Base-by-base conservation (phyloP, 768 basidiomycete genomes). In the Xerocomus spinulosus region DNA sequence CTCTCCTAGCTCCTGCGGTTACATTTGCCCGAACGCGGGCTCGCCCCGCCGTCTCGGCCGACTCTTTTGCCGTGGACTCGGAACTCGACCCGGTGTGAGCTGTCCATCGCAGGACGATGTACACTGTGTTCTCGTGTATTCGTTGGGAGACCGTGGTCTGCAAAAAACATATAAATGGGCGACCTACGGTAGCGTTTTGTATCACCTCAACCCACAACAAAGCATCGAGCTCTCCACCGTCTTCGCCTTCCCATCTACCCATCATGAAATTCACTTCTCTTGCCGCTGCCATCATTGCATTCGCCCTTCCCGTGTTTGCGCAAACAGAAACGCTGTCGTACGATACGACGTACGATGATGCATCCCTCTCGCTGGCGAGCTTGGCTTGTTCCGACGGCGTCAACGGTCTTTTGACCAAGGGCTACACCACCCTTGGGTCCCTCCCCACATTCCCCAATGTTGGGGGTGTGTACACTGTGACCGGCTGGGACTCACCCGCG, bases 341-440 rank as follows among this genome's bases (percentile, higher is more conserved):
- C 39, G 67, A 71, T 53, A 54, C 28, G 9, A 53, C 42, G 20
- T 72, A 68, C 46, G 70, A 67, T 49, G 41, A 64, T 3, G 5
- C 57, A 17, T 28, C 41, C 21, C 30, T 43, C n/a, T 44, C 61
- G 4, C 54, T 67, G 37, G 0, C 42, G 6, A 18, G 21, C 1
- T 50, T 69, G 29, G 60, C 71, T 2, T 71, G 69, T 40, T 70
- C 70, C 3, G 14, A 65, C 35, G 71, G 70, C 13, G 1, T 24
- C 12, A 49, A 70, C 32, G 68, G 67, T 8, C 61, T 70, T 29
- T 34, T 56, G 5, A 56, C 45, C 42, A 55, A 60, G 30, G 63
- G 66, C 1, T 72, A 62, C 49, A 58, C 57, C 39, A 69, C 65
- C 4, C 61, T 70, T 40, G 62, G 63, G 3, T 55, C 55, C 10